Evolutionary conservation across 2,329 filamentous ascomycete species (phyloP).

Genomic region (Cytospora schulzeri): DNA sequence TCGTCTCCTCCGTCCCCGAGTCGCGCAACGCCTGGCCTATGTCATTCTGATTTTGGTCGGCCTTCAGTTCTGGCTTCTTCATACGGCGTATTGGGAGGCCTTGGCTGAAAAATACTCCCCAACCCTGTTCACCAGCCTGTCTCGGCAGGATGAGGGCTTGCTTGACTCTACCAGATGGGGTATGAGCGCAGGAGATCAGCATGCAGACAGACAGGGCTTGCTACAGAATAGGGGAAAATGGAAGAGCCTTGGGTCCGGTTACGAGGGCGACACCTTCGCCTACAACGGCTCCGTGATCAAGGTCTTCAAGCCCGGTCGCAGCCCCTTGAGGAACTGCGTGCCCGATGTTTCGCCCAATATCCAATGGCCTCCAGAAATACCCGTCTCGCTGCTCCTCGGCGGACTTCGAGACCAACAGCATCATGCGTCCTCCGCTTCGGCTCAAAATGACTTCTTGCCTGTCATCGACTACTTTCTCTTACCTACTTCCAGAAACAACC

Average conservation of each 20-base stretch:
- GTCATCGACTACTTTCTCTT: constrained; percentile 38
- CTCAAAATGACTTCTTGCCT: constrained; percentile 33
- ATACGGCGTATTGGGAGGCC: constrained; percentile 9
- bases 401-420: constrained; percentile 27
- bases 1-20: constrained; percentile 15
- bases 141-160: constrained; percentile 3
- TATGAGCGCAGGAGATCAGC: neutral
- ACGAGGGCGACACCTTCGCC: constrained; percentile 37
- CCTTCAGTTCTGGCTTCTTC: constrained; percentile 16
- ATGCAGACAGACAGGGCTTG: constrained; percentile 14
- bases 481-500: constrained; percentile 11
- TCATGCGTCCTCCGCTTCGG: neutral
- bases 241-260: constrained; percentile 35
- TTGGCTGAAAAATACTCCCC: constrained; percentile 19
- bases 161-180: constrained; percentile 13
- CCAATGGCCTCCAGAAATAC: constrained; percentile 39
- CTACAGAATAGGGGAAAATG: constrained; percentile 33
- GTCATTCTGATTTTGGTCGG: neutral
- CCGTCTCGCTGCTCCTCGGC: constrained; percentile 36
- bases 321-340: constrained; percentile 39
- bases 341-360: constrained; percentile 18
- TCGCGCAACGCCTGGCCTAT: constrained; percentile 10
- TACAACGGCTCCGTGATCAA: constrained; percentile 37
- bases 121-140: constrained; percentile 2
- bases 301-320: constrained; percentile 32